phyloP scores from a whole-genome alignment of 2,329 filamentous ascomycete species.

The Xylaria sp. region DNA sequence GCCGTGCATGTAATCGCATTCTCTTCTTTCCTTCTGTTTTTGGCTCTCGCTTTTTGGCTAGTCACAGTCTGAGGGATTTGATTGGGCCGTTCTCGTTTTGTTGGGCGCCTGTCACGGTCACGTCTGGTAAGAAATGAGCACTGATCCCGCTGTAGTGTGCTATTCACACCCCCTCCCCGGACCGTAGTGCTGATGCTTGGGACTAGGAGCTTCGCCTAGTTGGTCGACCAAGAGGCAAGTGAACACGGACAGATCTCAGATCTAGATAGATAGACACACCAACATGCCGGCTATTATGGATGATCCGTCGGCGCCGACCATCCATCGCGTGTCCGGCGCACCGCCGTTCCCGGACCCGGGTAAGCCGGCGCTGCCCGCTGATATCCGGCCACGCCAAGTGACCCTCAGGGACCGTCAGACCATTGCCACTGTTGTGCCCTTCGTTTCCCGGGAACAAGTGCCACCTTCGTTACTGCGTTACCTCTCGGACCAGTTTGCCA shows the following conservation, averaged over 20 bases:
- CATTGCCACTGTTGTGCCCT: constrained; percentile 81
- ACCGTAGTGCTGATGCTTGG: constrained; percentile 10
- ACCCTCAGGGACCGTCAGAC: constrained; percentile 84
- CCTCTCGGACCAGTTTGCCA: constrained; percentile 82
- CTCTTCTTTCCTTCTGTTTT: no score
- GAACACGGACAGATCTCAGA: neutral
- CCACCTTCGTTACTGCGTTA: constrained; percentile 76
- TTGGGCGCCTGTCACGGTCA: constrained; percentile 15
- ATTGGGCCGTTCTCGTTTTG: neutral
- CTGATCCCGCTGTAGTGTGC: constrained; percentile 5
- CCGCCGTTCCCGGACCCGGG: constrained; percentile 67
- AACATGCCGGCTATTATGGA: constrained; percentile 79
- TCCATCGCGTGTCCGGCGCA: constrained; percentile 71
- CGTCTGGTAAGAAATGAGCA: neutral
- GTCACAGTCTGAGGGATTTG: neutral
- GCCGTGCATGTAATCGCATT: no score
- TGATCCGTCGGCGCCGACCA: constrained; percentile 72
- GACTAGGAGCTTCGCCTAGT: neutral
- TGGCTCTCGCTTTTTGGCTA: neutral
- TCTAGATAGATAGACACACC: neutral
- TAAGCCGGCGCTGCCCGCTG: constrained; percentile 67
- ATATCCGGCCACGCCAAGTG: constrained; percentile 76
- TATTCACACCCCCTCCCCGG: constrained; percentile 10
- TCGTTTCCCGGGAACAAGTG: constrained; percentile 77
- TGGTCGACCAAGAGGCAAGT: neutral